phyloP scores from a whole-genome alignment of 176 grass and related monocot genomes.

The Phragmites australis region DNA sequence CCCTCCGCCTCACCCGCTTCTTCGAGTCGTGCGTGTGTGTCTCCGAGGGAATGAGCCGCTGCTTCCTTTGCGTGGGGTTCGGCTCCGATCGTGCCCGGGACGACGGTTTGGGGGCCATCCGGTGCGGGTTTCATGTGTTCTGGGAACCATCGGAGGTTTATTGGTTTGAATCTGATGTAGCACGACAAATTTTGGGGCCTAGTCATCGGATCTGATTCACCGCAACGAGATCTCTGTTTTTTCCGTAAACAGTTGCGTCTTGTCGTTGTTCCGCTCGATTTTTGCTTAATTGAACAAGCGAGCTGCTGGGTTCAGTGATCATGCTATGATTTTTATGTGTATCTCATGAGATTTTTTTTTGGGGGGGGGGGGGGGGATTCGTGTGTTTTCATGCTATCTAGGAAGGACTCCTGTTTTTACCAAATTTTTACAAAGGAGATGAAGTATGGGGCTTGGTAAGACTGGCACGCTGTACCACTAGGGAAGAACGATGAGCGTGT shows the following conservation, averaged over 20 bases:
- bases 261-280: background rate
- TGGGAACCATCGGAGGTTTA: background rate
- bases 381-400: background rate
- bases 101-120: constrained; percentile 20
- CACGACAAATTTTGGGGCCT: constrained; percentile 17
- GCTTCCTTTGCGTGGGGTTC: background rate
- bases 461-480: background rate
- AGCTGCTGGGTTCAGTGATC: background rate
- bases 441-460: background rate
- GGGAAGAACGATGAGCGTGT: background rate
- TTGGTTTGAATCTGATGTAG: constrained; percentile 31
- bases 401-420: background rate
- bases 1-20: background rate
- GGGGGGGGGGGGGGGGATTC: background rate
- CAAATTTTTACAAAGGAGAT: background rate
- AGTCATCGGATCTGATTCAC: constrained; percentile 48
- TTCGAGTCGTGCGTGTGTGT: background rate
- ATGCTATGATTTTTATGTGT: background rate
- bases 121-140: background rate
- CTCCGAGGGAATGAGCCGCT: background rate
- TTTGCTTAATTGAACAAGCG: background rate
- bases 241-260: constrained; percentile 8
- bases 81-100: constrained; percentile 33
- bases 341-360: background rate
- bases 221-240: constrained; percentile 34